Percentiles rank a stretch among this genome's conserved stretches.
These are phyloP conservation scores for Cryptococcus deneoformans DNA, from an alignment of 1,284 basidiomycete genomes.

Conservation along the genomic window DNA sequence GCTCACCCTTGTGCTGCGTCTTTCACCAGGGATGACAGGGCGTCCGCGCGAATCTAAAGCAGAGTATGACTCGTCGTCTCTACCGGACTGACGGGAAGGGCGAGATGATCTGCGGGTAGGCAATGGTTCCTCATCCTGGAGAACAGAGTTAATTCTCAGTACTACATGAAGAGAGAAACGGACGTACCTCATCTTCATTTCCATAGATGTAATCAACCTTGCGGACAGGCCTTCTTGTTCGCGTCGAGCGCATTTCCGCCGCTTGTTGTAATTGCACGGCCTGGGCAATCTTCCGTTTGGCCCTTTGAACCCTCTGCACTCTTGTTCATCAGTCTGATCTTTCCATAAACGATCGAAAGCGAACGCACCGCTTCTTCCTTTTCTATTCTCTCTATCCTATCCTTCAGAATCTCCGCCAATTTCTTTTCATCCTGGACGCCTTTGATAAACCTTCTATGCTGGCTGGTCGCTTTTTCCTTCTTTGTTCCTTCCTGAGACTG, in stretches of 20 bases:
- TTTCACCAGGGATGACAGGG: conserved; percentile 39
- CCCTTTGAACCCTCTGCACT: conserved; percentile 26
- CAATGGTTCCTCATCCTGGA: not conserved
- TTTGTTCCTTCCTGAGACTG: conserved; percentile 6
- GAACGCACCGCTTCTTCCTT: conserved; percentile 38
- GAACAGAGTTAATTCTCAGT: too few species aligned
- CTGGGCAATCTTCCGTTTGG: conserved; percentile 24
- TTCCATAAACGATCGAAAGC: not conserved
- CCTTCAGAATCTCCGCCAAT: conserved; percentile 28
- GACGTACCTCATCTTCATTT: not conserved
- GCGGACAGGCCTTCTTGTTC: conserved; percentile 34
- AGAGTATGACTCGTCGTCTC: conserved; percentile 1
- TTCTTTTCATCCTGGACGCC: conserved; percentile 30
- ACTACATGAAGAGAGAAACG: conserved; percentile 1
- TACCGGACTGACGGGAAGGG: not conserved
- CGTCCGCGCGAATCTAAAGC: conserved; percentile 13
- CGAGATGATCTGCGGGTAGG: not conserved
- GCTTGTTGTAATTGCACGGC: conserved; percentile 23
- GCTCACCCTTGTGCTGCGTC: conserved; percentile 6
- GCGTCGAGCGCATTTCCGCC: conserved; percentile 37
- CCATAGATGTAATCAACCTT: conserved; percentile 44
- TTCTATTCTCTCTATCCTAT: conserved; percentile 34
- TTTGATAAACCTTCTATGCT: conserved; percentile 1
- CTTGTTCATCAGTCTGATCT: not conserved
- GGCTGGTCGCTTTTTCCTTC: conserved; percentile 16